A percentile compares a stretch with the other conserved stretches of the same genome.
phyloP scores from a whole-genome alignment of 768 basidiomycete genomes.

The Kwoniella sp. region DNA sequence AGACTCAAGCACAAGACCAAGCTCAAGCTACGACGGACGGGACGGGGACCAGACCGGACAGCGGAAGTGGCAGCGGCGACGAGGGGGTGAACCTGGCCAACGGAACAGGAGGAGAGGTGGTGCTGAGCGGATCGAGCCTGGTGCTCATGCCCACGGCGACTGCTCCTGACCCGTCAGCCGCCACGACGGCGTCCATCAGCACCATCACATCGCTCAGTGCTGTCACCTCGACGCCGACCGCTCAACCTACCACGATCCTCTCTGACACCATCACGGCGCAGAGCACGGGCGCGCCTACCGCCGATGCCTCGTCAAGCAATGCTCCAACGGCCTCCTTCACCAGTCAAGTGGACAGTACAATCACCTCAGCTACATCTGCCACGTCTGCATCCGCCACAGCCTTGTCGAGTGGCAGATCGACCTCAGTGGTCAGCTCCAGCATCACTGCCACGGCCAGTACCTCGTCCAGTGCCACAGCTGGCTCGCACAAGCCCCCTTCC shows the following conservation, averaged over 20 bases:
- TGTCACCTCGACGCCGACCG: neutral
- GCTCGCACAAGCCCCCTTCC: conserved; percentile 4
- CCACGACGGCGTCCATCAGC: neutral
- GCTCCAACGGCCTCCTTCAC: neutral
- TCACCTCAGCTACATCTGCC: neutral
- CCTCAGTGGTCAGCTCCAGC: neutral
- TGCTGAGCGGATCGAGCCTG: conserved; percentile 1
- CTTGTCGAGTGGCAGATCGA: neutral
- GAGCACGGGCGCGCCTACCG: neutral
- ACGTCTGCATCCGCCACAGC: neutral
- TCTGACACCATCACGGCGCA: neutral
- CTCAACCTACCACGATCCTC: neutral
- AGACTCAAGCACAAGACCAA: neutral
- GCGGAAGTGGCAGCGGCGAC: neutral
- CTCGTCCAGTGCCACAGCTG: neutral
- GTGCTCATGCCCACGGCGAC: neutral
- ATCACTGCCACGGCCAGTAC: neutral
- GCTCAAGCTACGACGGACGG: neutral
- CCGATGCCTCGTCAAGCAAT: no score
- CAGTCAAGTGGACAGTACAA: neutral
- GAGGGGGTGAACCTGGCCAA: no score
- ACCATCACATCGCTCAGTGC: neutral
- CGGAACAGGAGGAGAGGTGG: conserved; percentile 8
- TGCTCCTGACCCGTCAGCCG: neutral
- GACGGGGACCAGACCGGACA: neutral